Evolutionary conservation across 768 basidiomycete species (phyloP).

Genomic region (Holtermannia corniformis): DNA sequence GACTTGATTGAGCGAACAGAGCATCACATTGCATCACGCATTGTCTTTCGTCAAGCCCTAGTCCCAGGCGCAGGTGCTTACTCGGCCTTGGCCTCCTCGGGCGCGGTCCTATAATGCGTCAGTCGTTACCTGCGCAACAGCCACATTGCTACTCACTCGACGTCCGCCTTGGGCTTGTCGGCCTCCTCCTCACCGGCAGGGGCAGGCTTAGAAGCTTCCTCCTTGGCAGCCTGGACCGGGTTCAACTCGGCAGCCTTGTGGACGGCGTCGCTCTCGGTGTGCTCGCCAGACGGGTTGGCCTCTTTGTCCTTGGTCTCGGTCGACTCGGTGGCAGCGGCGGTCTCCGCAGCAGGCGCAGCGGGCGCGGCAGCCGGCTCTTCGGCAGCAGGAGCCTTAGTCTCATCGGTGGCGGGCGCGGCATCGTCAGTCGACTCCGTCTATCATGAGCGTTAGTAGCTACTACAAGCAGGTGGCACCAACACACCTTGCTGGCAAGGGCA

Average conservation of each 20-base stretch:
- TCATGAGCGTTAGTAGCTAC: not conserved
- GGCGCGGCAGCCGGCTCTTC: not conserved
- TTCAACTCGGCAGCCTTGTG: not conserved
- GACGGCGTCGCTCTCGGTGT: not conserved
- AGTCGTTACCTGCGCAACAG: too few species aligned
- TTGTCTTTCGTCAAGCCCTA: too few species aligned
- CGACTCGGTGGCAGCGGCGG: not conserved
- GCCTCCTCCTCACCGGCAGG: not conserved
- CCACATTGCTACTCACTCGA: not conserved
- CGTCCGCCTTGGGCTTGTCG: not conserved
- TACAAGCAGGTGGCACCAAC: not conserved
- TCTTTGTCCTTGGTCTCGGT: not conserved
- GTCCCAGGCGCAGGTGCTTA: too few species aligned
- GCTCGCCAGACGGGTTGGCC: not conserved
- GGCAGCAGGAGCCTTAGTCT: too few species aligned
- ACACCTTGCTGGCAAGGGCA: constrained; percentile 2
- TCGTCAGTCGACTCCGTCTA: not conserved
- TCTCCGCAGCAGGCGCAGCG: not conserved
- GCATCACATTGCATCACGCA: too few species aligned
- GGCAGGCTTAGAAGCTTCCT: not conserved
- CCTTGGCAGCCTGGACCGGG: not conserved
- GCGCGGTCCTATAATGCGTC: not conserved
- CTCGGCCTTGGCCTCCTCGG: not conserved
- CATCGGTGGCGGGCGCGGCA: too few species aligned
- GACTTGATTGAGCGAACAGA: too few species aligned